Evolutionary conservation across 345 rosid genomes (phyloP), one percentile per base, ranked within the genome.

Genomic region (Dovyalis caffra): DNA sequence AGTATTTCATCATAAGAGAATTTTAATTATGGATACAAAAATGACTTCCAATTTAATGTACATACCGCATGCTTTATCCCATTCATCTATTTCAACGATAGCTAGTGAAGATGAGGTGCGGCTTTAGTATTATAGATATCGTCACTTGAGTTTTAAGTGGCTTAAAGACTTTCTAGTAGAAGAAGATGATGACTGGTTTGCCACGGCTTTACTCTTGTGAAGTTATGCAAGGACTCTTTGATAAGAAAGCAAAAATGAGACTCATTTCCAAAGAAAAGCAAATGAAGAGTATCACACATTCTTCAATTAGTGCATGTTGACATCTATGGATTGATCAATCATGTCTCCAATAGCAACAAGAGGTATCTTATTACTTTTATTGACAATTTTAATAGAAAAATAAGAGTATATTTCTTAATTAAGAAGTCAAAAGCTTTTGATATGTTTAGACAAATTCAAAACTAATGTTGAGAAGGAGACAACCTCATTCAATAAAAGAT

Each of bases 301-400:
- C 60, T 74, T 16, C n/a, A 74, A 28, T 40, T 67, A 0, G 8
- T 74, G 16, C 77, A 75, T 68, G 68, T n/a, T 0, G 73, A 75
- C 21, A 37, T n/a, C n/a, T 74, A 53, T 25, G 77, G 77, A 1
- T 64, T 53, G 0, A 67, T 74, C 25, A 33, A 35, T 9, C 72
- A 37, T 1, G 14, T 7, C 3, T 74, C 72, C 0, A 62, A 56
- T 6, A 74, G 65, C 15, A 28, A 28, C 0, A 74, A 47, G 43
- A 51, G 72, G 37, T 74, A 74, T 29, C 11, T 64, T n/a, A 21
- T 71, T 2, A 9, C n/a, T 6, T 40, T 70, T 21, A 40, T 70
- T 34, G 64, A 70, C 31, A 43, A 70, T 70, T 70, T 4, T 4
- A 33, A 4, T 33, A 2, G 4, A 2, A 33, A 33, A 33, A 33